Evolutionary conservation across 1,284 basidiomycete genomes (phyloP), one percentile per base, ranked within the genome.

Genomic region (Leucocoprinus gongylophorus): DNA sequence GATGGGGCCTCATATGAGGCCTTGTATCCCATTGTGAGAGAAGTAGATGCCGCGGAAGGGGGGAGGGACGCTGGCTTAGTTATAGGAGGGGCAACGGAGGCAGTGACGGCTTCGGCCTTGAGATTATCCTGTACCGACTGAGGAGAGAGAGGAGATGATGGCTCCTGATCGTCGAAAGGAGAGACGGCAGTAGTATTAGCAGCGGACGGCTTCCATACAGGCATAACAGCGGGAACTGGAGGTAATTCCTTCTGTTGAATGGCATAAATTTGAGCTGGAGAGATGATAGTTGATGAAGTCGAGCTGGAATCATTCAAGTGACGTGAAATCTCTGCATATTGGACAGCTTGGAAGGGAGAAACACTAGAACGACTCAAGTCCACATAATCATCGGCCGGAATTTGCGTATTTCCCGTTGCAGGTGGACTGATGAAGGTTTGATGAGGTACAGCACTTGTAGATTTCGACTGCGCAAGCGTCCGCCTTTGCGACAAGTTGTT

Each of bases 251-350:
- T 55, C 17, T 66, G 58, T 38, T 60, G 51, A 30, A 21, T 50
- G 17, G 41, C 58, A 35, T 49, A 54, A 46, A 68, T 61, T 48
- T 52, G 45, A 20, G 51, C 51, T 0, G 51, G 39, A 13, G 35
- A 37, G n/a, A 37, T n/a, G 5, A 37, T 17, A n/a, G 35, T 37
- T 37, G 40, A 67, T 61, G 17, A 66, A 20, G 64, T 65, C 42
- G 70, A 57, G 20, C 67, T 64, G 33, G 58, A 61, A 7, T 72
- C 63, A 52, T 78, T 75, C 42, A 88, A 62, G 17, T 69, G 74
- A 56, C 73, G 71, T 2, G 80, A 78, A 52, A 86, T 86, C 58
- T 82, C 83, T n/a, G 71, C 78, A 58, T 87, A 87, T 62, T 88
- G 85, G 0, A 72, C 74, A 21, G 81, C 84, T 61, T 88, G 85